These are phyloP conservation scores for Fonsecaea erecta DNA, from an alignment of 2,329 filamentous ascomycete species.

Conservation along the genomic window DNA sequence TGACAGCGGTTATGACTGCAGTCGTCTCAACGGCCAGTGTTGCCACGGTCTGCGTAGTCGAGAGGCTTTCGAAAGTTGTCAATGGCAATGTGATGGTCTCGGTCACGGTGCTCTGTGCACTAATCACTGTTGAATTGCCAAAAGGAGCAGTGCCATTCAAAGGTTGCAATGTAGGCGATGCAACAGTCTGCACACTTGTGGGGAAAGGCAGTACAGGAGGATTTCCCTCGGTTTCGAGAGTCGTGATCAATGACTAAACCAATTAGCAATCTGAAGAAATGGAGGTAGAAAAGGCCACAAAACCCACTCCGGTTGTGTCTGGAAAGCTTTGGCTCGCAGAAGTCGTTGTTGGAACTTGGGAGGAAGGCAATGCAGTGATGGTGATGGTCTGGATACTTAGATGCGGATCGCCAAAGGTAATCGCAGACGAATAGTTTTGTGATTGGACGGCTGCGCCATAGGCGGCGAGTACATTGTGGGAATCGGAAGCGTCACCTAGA, in stretches of 20 bases:
- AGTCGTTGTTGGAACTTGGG: slow-evolving; percentile 34
- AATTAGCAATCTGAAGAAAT: slow-evolving; percentile 9
- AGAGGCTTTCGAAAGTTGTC: slow-evolving; percentile 34
- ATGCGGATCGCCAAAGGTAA: slow-evolving; percentile 33
- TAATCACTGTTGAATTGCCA: slow-evolving; percentile 30
- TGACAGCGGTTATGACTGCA: slow-evolving; percentile 31
- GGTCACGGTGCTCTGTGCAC: slow-evolving; percentile 29
- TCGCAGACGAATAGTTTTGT: slow-evolving; percentile 24
- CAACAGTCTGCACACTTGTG: slow-evolving; percentile 33
- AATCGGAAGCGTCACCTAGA: neutral
- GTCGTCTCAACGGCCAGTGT: slow-evolving; percentile 33
- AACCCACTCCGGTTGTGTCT: slow-evolving; percentile 35
- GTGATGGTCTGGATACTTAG: slow-evolving; percentile 33
- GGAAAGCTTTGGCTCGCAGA: slow-evolving; percentile 31
- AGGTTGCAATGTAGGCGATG: slow-evolving; percentile 35
- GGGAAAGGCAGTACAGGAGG: slow-evolving; percentile 37
- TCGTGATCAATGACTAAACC: slow-evolving; percentile 31
- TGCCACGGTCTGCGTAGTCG: slow-evolving; percentile 31
- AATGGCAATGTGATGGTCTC: slow-evolving; percentile 37
- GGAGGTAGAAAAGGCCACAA: neutral
- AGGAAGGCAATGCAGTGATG: slow-evolving; percentile 26
- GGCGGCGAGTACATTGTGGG: neutral
- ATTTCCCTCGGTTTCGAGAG: slow-evolving; percentile 37
- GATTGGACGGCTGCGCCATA: slow-evolving; percentile 1
- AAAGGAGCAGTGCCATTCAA: slow-evolving; percentile 32